Base-by-base conservation (phyloP, 2,329 filamentous ascomycete species). In the Leptographium lundbergii region DNA sequence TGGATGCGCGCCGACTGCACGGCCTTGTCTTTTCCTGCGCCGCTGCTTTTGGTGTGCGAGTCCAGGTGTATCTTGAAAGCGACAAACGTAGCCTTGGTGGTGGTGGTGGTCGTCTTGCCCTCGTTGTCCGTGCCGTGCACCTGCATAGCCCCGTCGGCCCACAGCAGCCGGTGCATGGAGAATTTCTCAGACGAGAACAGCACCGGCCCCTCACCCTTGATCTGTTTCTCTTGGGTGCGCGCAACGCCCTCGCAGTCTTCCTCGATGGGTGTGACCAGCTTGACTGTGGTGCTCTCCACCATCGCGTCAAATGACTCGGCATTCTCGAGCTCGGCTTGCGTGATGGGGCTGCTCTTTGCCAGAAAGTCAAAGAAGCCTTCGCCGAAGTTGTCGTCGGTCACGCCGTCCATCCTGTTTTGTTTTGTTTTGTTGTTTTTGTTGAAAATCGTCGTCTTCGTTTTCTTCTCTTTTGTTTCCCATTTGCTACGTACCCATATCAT, bases 91-190 rank as follows among this genome's bases (percentile, higher is more conserved):
- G 58, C 58, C 24, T 59, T 57, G 34, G 47, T 51, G 5, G 4
- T 29, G 27, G 57, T 36, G 14, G 36, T 57, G 45, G 29, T 45
- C 13, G 17, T 7, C 5, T 52, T 60, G 51, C 55, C 45, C 36
- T n/a, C n/a, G n/a, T n/a, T n/a, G n/a, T n/a, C n/a, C n/a, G n/a
- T n/a, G n/a, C n/a, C n/a, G n/a, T n/a, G n/a, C n/a, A 19, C 48
- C 10, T 60, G 34, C 34, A 36, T 57, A 4, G 29, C 17, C 19
- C 59, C 56, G 51, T 60, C 59, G 29, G 32, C 59, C 59, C 59
- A 60, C 56, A 60, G 42, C 45, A 58, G 45, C 24, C 59, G 56
- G 24, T 56, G 45, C 59, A 60, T 42, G 36, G 36, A 42, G 36
- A 42, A 42, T 19, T 6, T 19, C 17, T 42, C 36, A 9, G 36